phyloP scores from a whole-genome alignment of 306 rosid species.

The Malus sieversii region DNA sequence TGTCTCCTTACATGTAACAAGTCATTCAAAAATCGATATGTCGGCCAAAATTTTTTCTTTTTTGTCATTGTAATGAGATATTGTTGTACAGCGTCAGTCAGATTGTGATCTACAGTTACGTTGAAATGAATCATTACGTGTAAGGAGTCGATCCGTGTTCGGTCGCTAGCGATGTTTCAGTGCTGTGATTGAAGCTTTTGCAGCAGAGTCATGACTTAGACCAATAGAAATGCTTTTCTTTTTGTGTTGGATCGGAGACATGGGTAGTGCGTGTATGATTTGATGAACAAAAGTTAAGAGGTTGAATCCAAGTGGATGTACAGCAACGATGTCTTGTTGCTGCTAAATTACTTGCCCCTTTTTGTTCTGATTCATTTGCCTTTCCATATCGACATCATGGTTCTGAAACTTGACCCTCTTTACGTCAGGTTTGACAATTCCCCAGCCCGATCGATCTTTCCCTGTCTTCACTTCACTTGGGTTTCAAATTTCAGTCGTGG shows the following conservation, averaged over 20 bases:
- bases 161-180: slow-evolving; percentile 12
- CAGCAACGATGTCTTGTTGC: slow-evolving; percentile 56
- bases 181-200: slow-evolving; percentile 29
- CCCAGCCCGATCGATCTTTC: background rate
- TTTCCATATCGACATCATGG: slow-evolving; percentile 51
- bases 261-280: slow-evolving; percentile 63
- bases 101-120: too few relatives aligned
- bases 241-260: slow-evolving; percentile 38
- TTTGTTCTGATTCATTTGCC: slow-evolving; percentile 93
- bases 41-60: too few relatives aligned
- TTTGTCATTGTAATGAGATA: background rate
- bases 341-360: slow-evolving; percentile 43
- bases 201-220: slow-evolving; percentile 32
- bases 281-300: slow-evolving; percentile 59
- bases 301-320: slow-evolving; percentile 67
- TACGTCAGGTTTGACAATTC: slow-evolving; percentile 33
- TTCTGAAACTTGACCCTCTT: slow-evolving; percentile 37
- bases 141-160: background rate
- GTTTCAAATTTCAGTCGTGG: background rate
- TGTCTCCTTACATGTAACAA: background rate
- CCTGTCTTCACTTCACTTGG: background rate
- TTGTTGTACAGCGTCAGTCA: background rate
- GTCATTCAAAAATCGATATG: background rate
- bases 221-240: slow-evolving; percentile 10
- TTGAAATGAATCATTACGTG: background rate